Evolutionary conservation across 768 basidiomycete species (phyloP).

Genomic region (Epithele typhae): DNA sequence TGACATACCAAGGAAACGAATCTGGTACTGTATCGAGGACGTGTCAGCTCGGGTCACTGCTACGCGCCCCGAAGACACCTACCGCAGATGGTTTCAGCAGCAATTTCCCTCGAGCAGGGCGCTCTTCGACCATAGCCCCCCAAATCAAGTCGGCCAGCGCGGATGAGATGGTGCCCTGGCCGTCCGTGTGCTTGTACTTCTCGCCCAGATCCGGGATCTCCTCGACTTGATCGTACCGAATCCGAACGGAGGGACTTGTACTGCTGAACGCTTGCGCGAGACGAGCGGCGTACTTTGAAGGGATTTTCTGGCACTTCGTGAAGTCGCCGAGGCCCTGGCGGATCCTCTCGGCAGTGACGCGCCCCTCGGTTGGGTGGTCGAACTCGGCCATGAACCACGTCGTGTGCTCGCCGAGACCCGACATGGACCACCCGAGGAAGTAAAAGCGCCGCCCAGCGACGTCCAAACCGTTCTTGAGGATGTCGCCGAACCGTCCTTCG

Average conservation of each 20-base stretch:
- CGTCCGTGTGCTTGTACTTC: slow-evolving; percentile 60
- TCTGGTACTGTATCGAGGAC: slow-evolving; percentile 72
- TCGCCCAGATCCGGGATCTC: slow-evolving; percentile 49
- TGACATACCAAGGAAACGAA: slow-evolving; percentile 63
- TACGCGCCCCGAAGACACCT: no score
- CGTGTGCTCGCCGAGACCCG: slow-evolving; percentile 17
- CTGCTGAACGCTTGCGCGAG: slow-evolving; percentile 81
- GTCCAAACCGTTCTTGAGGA: slow-evolving; percentile 15
- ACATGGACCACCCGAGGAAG: slow-evolving; percentile 18
- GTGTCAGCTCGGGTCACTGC: no score
- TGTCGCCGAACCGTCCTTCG: slow-evolving; percentile 15
- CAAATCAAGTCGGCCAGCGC: slow-evolving; percentile 56
- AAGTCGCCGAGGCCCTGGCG: slow-evolving; percentile 67
- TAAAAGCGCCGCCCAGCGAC: slow-evolving; percentile 18
- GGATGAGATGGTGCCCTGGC: slow-evolving; percentile 71
- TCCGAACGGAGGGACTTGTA: slow-evolving; percentile 65
- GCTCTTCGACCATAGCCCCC: slow-evolving; percentile 41
- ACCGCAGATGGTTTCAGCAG: slow-evolving; percentile 57
- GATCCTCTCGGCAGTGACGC: slow-evolving; percentile 44
- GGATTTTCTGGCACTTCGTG: slow-evolving; percentile 32
- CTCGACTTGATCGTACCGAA: slow-evolving; percentile 55
- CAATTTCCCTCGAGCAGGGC: slow-evolving; percentile 27
- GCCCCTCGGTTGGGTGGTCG: slow-evolving; percentile 9
- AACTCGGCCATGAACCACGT: slow-evolving; percentile 21
- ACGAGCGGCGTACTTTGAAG: slow-evolving; percentile 80